phyloP scores from a whole-genome alignment of 331 rosid species.

The Saraca asoca region DNA sequence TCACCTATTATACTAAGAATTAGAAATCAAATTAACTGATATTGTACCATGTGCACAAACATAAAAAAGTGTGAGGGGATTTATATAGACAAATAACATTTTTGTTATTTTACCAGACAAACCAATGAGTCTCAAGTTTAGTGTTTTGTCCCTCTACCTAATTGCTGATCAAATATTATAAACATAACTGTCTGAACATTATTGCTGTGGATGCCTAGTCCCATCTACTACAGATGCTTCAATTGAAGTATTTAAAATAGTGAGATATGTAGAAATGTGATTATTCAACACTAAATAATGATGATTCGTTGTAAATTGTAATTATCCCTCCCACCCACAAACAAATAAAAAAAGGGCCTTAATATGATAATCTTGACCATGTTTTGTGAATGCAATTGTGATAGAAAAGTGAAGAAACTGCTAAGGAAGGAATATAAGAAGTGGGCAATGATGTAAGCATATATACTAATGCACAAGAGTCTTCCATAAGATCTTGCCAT shows the following conservation, averaged over 20 bases:
- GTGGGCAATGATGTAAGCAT: conserved; percentile 94
- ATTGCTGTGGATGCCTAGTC: conserved; percentile 51
- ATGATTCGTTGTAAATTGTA: conserved; percentile 47
- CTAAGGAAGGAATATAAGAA: conserved; percentile 67
- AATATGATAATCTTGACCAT: conserved; percentile 56
- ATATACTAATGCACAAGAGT: conserved; percentile 62
- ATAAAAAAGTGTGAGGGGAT: no score
- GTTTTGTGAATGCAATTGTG: conserved; percentile 46
- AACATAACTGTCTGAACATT: conserved; percentile 27
- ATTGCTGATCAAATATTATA: conserved; percentile 29
- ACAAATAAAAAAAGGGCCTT: conserved; percentile 22
- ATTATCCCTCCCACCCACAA: conserved; percentile 55
- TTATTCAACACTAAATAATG: conserved; percentile 58
- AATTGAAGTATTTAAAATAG: conserved; percentile 33
- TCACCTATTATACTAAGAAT: no score
- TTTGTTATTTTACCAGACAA: conserved; percentile 38
- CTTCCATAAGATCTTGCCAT: conserved; percentile 83
- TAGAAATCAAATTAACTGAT: no score
- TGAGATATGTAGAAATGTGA: conserved; percentile 46
- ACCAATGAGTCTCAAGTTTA: conserved; percentile 52
- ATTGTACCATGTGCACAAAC: no score
- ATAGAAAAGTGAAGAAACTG: conserved; percentile 41
- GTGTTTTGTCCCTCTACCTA: conserved; percentile 60
- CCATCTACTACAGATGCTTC: conserved; percentile 53
- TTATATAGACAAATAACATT: no score